Percentiles rank a stretch among this genome's conserved stretches.
These are phyloP conservation scores for Cucurbita pepo DNA, from an alignment of 306 rosid species.

Conservation along the genomic window DNA sequence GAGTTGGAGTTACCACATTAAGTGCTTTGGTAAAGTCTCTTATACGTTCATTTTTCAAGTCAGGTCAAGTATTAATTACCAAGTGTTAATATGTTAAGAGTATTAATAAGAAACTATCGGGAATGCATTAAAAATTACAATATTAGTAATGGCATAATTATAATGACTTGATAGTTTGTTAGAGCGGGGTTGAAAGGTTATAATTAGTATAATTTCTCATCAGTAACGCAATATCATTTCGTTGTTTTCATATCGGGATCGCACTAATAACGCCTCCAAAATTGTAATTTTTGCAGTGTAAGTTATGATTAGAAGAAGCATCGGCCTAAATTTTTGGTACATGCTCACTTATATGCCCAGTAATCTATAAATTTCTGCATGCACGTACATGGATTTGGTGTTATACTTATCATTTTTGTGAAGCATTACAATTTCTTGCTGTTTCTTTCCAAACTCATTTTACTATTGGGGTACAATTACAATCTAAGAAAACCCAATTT, in stretches of 20 bases:
- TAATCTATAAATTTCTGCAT: neutral
- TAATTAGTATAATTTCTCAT: neutral
- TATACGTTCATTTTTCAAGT: neutral
- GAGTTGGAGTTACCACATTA: slow-evolving; percentile 91
- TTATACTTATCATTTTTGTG: neutral
- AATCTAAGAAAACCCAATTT: neutral
- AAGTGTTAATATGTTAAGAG: neutral
- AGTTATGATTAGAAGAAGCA: neutral
- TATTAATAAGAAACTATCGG: neutral
- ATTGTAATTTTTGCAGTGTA: neutral
- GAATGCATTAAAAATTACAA: neutral
- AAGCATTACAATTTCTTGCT: neutral
- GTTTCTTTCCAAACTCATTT: neutral
- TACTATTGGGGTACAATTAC: neutral
- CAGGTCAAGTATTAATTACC: neutral
- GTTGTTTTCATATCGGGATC: neutral
- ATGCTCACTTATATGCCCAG: neutral
- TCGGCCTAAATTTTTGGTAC: neutral
- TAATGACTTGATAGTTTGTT: neutral
- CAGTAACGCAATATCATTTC: neutral
- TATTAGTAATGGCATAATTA: neutral
- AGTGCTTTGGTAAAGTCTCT: slow-evolving; percentile 31
- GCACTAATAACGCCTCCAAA: neutral
- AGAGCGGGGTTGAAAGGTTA: neutral
- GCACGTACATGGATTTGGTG: neutral